A percentile compares a stretch with the other conserved stretches of the same genome.
Evolutionary conservation across 768 basidiomycete species (phyloP).

Genomic region (Lentinula aciculospora): DNA sequence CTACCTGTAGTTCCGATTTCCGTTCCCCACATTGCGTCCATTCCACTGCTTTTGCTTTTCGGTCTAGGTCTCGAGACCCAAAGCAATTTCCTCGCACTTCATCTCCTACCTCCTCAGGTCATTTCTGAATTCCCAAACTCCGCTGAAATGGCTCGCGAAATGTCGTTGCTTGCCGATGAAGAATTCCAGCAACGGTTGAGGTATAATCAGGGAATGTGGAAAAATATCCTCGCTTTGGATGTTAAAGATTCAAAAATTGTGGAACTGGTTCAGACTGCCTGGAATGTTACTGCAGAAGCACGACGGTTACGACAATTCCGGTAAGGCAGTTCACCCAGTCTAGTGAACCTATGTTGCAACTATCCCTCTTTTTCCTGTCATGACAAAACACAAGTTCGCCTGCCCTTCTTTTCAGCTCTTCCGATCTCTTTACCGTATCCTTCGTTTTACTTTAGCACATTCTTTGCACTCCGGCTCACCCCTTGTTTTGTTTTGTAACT

Average conservation of each 20-base stretch:
- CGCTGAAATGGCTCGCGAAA: constrained; percentile 48
- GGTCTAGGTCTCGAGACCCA: constrained; percentile 48
- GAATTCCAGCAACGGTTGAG: constrained; percentile 29
- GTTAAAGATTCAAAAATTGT: constrained; percentile 38
- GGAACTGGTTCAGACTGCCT: constrained; percentile 51
- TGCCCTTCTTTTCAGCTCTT: background rate
- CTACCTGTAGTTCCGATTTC: constrained; percentile 45
- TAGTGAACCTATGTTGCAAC: background rate
- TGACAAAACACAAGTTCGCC: too few species aligned
- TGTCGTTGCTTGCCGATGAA: constrained; percentile 35
- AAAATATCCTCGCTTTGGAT: constrained; percentile 53
- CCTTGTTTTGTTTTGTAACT: too few species aligned
- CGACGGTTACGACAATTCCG: constrained; percentile 23
- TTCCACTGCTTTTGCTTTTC: constrained; percentile 55
- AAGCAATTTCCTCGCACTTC: constrained; percentile 38
- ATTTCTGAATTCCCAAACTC: constrained; percentile 52
- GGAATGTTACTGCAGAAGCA: constrained; percentile 75
- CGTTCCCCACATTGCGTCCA: constrained; percentile 49
- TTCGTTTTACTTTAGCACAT: background rate
- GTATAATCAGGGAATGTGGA: constrained; percentile 61
- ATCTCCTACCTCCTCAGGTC: constrained; percentile 47
- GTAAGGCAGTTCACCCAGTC: background rate
- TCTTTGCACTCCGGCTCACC: background rate
- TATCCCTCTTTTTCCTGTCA: background rate
- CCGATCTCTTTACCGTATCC: background rate